Evolutionary conservation across 2,329 filamentous ascomycete species (phyloP).

Genomic region (Rutstroemia sp.): DNA sequence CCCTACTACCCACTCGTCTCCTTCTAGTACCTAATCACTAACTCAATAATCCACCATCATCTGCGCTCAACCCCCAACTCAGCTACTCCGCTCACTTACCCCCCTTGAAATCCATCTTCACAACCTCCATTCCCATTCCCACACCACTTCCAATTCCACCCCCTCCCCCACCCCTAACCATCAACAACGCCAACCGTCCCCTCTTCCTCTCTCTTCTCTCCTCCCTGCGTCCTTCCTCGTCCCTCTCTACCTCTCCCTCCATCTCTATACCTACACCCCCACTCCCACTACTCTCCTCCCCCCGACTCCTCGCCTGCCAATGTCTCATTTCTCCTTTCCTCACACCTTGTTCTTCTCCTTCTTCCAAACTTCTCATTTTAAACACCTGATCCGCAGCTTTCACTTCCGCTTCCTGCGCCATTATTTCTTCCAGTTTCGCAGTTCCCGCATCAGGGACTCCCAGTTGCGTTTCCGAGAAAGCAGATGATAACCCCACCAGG

Average conservation of each 20-base stretch:
- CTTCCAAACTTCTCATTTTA: too few relatives aligned
- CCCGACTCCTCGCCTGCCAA: not conserved
- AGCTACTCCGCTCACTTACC: not conserved
- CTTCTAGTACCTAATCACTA: too few relatives aligned
- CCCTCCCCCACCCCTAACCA: not conserved
- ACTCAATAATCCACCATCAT: not conserved
- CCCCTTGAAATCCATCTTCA: slow-evolving; percentile 2
- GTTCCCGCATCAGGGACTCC: too few relatives aligned
- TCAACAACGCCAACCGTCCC: not conserved
- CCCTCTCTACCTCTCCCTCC: too few relatives aligned
- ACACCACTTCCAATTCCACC: not conserved
- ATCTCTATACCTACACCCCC: not conserved
- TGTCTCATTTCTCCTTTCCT: not conserved
- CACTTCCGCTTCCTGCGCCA: too few relatives aligned
- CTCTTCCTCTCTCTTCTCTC: not conserved
- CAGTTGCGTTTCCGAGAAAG: too few relatives aligned
- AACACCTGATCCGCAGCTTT: too few relatives aligned
- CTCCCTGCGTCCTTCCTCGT: not conserved
- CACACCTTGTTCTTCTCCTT: too few relatives aligned
- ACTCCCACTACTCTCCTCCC: not conserved
- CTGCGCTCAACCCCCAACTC: not conserved
- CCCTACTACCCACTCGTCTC: too few relatives aligned
- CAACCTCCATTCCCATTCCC: not conserved
- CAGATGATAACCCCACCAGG: too few relatives aligned
- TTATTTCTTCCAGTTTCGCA: too few relatives aligned